These are phyloP conservation scores for Chloris gayana DNA, from an alignment of 176 grass and related monocot genomes.

Conservation along the genomic window DNA sequence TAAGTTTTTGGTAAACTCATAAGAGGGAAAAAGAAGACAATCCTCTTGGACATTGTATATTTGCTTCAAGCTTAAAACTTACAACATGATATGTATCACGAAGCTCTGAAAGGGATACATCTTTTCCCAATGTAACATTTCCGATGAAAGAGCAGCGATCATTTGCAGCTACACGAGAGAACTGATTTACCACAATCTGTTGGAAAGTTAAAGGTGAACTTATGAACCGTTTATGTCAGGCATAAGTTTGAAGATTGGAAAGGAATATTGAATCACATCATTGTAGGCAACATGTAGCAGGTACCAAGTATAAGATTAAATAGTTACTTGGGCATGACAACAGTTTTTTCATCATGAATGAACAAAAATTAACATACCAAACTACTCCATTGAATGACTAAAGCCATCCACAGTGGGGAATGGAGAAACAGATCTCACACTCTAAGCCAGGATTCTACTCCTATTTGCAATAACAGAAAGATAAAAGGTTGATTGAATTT, in stretches of 20 bases:
- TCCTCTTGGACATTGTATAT: not conserved
- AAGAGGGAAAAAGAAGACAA: not conserved
- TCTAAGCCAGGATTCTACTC: not conserved
- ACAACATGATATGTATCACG: slow-evolving; percentile 72
- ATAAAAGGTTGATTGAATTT: not conserved
- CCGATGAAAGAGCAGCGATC: slow-evolving; percentile 77
- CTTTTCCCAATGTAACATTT: slow-evolving; percentile 78
- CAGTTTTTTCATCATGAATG: not conserved
- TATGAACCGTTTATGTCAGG: not conserved
- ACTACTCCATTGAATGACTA: not conserved
- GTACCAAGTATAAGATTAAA: not conserved
- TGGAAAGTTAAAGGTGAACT: slow-evolving; percentile 42
- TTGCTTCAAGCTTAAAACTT: slow-evolving; percentile 38
- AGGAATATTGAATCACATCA: slow-evolving; percentile 6
- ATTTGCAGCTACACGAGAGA: slow-evolving; percentile 85
- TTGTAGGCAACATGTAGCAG: not conserved
- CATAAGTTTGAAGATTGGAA: slow-evolving; percentile 2
- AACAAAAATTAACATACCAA: not conserved
- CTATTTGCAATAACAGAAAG: not conserved
- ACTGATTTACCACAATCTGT: slow-evolving; percentile 99
- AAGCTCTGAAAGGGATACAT: slow-evolving; percentile 72
- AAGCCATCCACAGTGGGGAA: slow-evolving; percentile 10
- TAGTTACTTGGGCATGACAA: not conserved
- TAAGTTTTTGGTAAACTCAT: not conserved
- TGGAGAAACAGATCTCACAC: too few relatives aligned